Evolutionary conservation across 805 yeast genomes (phyloP), one percentile per base, ranked within the genome.

Genomic region (Yarrowia sp.): DNA sequence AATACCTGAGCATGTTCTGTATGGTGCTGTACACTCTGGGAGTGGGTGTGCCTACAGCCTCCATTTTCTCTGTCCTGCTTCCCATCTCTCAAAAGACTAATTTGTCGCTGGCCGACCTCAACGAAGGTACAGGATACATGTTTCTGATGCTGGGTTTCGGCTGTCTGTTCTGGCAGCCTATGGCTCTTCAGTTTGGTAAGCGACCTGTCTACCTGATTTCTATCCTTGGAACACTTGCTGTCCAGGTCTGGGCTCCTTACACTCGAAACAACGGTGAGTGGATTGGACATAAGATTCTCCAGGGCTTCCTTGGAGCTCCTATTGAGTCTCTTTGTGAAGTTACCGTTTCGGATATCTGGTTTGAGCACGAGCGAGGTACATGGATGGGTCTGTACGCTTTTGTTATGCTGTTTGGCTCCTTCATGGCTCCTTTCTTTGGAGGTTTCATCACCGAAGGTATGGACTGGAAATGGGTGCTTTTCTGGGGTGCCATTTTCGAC

Each of bases 301-400:
- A 78, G 48, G 81, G 81, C 71, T 72, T 87, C 55, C 86, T 88
- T 71, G 89, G 86, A 15, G 93, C 93, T 17, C 86, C 88, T n/a
- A 81, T 88, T 45, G 96, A 89, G 73, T 85, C 90, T 6, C 86
- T 91, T 72, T 67, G 92, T 81, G 77, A 81, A 83, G 70, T 87
- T 85, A 51, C 80, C 81, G 70, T 83, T 28, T 78, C 91, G 2
- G 96, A 90, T 73, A 82, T 89, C 72, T 90, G 84, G 73, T 90
- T 81, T 75, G 88, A 85, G 68, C 96, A 90, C 73, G 92, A 89
- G 72, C 78, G 90, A 22, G 91, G 92, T 62, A 78, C 86, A 35
- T 85, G 84, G 11, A 80, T 90, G 74, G 89, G 95, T 0, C 78
- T 86, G 13, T 90, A 89, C 75, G 89, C 88, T 68, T 71, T 89